Evolutionary conservation across 2,329 filamentous ascomycete species (phyloP).

Genomic region (Fusarium heterosporum): DNA sequence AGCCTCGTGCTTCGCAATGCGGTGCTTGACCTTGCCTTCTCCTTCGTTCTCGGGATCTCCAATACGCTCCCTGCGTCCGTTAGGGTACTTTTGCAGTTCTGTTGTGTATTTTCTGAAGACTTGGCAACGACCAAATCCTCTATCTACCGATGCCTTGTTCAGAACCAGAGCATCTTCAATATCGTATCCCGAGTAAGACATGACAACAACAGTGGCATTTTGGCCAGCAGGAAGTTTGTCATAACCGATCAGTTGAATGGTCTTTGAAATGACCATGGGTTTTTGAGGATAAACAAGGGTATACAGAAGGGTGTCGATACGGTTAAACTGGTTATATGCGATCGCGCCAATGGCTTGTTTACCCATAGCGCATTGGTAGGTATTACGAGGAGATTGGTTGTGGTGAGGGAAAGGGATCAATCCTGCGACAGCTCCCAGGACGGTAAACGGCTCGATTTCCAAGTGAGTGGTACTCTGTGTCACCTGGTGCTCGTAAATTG

Average conservation of each 20-base stretch:
- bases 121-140: conserved; percentile 95
- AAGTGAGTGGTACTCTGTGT: conserved; percentile 88
- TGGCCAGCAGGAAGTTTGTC: conserved; percentile 97
- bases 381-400: conserved; percentile 98
- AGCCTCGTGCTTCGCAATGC: conserved; percentile 75
- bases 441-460: conserved; percentile 97
- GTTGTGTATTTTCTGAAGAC: conserved; percentile 96
- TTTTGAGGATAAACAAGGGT: conserved; percentile 98
- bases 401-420: conserved; percentile 98
- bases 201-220: conserved; percentile 97
- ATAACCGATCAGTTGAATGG: conserved; percentile 96
- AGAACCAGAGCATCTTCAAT: conserved; percentile 97
- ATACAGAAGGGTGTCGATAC: conserved; percentile 95
- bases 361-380: conserved; percentile 99
- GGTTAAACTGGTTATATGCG: conserved; percentile 96
- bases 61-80: conserved; percentile 76
- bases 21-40: conserved; percentile 70
- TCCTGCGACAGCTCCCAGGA: conserved; percentile 93
- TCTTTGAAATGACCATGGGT: conserved; percentile 96
- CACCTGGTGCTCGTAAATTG: conserved; percentile 88
- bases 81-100: conserved; percentile 88
- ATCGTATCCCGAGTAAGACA: conserved; percentile 99
- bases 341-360: conserved; percentile 99
- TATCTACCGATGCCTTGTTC: conserved; percentile 95
- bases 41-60: conserved; percentile 66